Evolutionary conservation across 163 green algal genomes (phyloP).

Genomic region (Volvox carteri): DNA sequence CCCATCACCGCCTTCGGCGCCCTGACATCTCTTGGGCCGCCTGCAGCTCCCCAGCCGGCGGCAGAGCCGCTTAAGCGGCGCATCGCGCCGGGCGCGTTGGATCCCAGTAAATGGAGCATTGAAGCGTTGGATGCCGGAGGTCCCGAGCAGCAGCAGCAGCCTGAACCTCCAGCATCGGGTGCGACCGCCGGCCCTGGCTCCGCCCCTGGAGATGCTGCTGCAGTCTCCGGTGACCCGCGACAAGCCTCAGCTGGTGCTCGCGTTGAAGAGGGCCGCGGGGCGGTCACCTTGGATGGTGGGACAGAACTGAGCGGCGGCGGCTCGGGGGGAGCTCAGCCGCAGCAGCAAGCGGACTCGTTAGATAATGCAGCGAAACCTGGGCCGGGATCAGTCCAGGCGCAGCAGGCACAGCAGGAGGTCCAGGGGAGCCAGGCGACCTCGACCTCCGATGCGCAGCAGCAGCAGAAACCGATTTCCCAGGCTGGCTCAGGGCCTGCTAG

Average conservation of each 20-base stretch:
- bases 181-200: not conserved
- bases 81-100: not conserved
- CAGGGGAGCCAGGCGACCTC: too few species aligned
- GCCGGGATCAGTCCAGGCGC: not conserved
- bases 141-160: not conserved
- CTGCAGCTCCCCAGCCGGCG: not conserved
- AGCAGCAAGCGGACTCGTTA: not conserved
- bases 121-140: slow-evolving; percentile 25
- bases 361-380: not conserved
- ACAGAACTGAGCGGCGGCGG: not conserved
- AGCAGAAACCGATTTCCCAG: not conserved
- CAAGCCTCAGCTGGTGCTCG: not conserved
- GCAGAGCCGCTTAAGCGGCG: slow-evolving; percentile 24
- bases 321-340: not conserved
- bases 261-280: not conserved
- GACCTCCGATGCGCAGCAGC: not conserved
- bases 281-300: not conserved
- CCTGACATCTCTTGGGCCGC: not conserved
- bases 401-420: not conserved
- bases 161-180: not conserved
- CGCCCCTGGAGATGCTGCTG: not conserved
- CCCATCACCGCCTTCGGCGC: not conserved
- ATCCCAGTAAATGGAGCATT: slow-evolving; percentile 49
- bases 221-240: not conserved
- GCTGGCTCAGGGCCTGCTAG: not conserved